These are phyloP conservation scores for Stenocarpella maydis DNA, from an alignment of 2,329 filamentous ascomycete species.

Conservation along the genomic window DNA sequence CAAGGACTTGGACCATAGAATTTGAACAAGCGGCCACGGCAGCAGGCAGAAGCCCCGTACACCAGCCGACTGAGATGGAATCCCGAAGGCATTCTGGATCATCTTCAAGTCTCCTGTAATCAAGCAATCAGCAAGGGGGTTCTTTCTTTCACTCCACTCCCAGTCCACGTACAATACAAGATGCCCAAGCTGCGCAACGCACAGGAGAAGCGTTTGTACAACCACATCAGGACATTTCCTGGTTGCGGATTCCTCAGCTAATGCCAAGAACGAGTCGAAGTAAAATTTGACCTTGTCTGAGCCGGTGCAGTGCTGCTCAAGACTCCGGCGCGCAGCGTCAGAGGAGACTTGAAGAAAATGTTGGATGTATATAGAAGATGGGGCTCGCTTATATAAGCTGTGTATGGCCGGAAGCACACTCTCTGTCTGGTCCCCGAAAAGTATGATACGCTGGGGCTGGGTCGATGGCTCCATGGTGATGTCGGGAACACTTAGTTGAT, in stretches of 20 bases:
- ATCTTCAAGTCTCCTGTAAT: background rate
- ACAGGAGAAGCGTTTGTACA: conserved; percentile 6
- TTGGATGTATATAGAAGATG: conserved; percentile 1
- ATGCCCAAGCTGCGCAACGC: conserved; percentile 15
- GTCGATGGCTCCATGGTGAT: background rate
- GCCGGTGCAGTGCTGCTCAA: background rate
- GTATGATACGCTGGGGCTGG: background rate
- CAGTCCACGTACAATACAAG: background rate
- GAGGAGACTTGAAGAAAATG: background rate
- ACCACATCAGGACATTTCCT: background rate
- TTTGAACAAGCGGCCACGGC: conserved; percentile 9
- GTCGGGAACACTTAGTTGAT: background rate
- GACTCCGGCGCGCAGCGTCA: conserved; percentile 7
- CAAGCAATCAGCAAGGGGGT: background rate
- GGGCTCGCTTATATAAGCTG: background rate
- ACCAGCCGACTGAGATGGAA: conserved; percentile 2
- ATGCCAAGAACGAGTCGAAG: conserved; percentile 4
- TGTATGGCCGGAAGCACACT: conserved; percentile 15
- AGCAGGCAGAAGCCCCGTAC: background rate
- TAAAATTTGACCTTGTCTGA: background rate
- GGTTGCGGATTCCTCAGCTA: background rate
- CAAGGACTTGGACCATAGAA: conserved; percentile 5
- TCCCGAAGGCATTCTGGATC: background rate
- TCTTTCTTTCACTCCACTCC: accelerated
- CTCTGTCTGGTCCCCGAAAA: conserved; percentile 20